Evolutionary conservation across 2,329 filamentous ascomycete genomes (phyloP).

Genomic region (Paracorniculantispora psalliotae): DNA sequence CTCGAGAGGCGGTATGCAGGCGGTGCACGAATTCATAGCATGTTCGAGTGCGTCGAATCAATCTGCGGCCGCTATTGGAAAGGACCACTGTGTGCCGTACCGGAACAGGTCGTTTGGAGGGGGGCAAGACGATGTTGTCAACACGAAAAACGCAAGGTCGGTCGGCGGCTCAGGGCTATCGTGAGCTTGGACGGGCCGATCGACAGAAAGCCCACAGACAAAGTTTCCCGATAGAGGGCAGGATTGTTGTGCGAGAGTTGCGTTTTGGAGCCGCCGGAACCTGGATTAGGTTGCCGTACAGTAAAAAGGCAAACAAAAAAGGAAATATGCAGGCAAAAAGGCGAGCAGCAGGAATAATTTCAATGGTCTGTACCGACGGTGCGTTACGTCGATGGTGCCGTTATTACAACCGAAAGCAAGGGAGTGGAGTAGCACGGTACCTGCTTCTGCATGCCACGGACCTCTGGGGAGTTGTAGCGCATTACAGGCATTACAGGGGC

Average conservation of each 20-base stretch:
- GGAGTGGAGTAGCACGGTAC: slow-evolving; percentile 11
- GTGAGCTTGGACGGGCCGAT: slow-evolving; percentile 6
- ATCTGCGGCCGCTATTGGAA: background rate
- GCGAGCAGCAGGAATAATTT: background rate
- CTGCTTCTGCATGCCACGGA: background rate
- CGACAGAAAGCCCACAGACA: background rate
- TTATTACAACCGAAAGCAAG: slow-evolving; percentile 11
- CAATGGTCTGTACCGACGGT: background rate
- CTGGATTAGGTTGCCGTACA: background rate
- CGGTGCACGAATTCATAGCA: background rate
- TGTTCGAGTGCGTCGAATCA: background rate
- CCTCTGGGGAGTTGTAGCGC: background rate
- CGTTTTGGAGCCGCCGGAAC: background rate
- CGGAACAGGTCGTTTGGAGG: background rate
- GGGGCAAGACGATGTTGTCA: background rate
- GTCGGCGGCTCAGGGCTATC: background rate
- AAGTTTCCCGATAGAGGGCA: background rate
- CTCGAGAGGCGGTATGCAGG: background rate
- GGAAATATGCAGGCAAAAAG: no score
- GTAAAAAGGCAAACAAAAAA: background rate
- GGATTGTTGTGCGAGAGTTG: background rate
- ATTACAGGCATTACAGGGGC: background rate
- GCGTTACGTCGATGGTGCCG: slow-evolving; percentile 1
- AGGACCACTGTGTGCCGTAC: no score
- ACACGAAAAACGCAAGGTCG: background rate